phyloP scores from a whole-genome alignment of 23 red algal genomes.

The Gracilaria domingensis region DNA sequence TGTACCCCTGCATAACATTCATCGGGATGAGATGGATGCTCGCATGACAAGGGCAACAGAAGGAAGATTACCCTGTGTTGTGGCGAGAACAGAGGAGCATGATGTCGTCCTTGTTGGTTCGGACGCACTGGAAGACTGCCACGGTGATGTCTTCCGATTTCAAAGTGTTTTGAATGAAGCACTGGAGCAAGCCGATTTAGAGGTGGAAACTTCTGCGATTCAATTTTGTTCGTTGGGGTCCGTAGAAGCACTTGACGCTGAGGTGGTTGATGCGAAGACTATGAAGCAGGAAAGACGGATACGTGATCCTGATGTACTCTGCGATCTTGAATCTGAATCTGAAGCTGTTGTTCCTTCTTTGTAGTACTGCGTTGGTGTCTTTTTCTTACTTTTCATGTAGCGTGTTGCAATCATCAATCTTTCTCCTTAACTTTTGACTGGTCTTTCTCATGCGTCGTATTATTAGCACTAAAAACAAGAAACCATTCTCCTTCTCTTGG shows the following conservation, averaged over 20 bases:
- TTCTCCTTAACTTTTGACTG: background rate
- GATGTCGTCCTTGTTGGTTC: slow-evolving; percentile 38
- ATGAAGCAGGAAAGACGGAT: background rate
- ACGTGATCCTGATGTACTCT: background rate
- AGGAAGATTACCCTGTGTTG: slow-evolving; percentile 67
- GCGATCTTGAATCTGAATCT: background rate
- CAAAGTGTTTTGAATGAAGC: slow-evolving; percentile 36
- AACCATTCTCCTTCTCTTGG: background rate
- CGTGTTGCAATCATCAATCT: background rate
- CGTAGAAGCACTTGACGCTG: background rate
- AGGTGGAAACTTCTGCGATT: background rate
- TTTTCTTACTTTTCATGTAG: background rate
- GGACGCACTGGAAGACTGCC: slow-evolving; percentile 58
- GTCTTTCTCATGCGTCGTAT: background rate
- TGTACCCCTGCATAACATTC: slow-evolving; percentile 86
- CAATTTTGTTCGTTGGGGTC: slow-evolving; percentile 1
- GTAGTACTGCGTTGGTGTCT: background rate
- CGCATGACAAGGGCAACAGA: background rate
- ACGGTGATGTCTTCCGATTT: slow-evolving; percentile 69
- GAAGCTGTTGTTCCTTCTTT: slow-evolving; percentile 6
- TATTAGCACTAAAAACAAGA: background rate
- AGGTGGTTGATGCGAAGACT: background rate
- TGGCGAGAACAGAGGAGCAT: slow-evolving; percentile 36
- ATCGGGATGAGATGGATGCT: slow-evolving; percentile 91
- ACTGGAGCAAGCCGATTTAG: background rate